These are phyloP conservation scores for Vitis riparia DNA, from an alignment of 164 flowering plant species.

Conservation along the genomic window DNA sequence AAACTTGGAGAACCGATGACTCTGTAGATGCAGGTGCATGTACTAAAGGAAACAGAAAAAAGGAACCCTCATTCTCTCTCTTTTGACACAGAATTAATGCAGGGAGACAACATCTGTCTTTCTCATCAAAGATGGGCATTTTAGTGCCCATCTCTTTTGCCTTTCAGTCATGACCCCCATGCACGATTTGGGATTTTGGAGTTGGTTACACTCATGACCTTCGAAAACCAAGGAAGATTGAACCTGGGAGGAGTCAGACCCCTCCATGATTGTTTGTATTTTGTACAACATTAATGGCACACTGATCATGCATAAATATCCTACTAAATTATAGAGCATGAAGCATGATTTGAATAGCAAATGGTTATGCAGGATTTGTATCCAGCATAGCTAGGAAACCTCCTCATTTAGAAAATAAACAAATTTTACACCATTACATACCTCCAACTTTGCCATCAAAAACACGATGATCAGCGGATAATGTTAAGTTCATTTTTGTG, in stretches of 20 bases:
- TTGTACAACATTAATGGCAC: neutral
- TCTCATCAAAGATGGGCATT: too few relatives aligned
- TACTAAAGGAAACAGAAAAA: too few relatives aligned
- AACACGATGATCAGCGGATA: conserved; percentile 96
- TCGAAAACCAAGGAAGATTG: too few relatives aligned
- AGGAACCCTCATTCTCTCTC: too few relatives aligned
- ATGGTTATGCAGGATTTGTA: neutral
- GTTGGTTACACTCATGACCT: too few relatives aligned
- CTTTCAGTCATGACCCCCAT: too few relatives aligned
- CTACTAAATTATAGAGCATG: neutral
- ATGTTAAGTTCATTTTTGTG: conserved; percentile 77
- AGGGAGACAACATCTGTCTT: too few relatives aligned
- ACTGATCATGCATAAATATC: neutral
- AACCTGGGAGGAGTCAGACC: neutral
- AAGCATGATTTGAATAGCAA: neutral
- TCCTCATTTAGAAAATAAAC: neutral
- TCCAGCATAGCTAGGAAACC: neutral
- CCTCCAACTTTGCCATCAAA: conserved; percentile 93
- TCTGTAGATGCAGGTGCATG: too few relatives aligned
- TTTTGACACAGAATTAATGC: too few relatives aligned
- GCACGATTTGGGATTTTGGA: too few relatives aligned
- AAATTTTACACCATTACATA: conserved; percentile 23
- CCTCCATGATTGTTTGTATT: neutral
- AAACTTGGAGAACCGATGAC: too few relatives aligned
- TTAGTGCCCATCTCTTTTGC: too few relatives aligned